Base-by-base conservation (phyloP, 208 protist genomes). In the Blechomonas ayalai region DNA sequence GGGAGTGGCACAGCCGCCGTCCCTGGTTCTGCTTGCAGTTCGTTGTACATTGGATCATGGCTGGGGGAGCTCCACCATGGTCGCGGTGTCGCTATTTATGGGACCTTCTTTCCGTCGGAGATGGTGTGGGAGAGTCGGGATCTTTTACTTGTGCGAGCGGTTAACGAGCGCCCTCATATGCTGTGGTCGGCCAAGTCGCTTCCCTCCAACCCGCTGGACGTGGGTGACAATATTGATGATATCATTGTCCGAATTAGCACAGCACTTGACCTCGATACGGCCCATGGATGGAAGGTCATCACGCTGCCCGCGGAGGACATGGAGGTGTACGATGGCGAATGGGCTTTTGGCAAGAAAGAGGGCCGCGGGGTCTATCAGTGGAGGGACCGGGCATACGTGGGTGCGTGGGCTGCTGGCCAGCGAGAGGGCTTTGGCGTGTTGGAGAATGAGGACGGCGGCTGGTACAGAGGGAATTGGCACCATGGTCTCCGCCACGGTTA, bases 281-380 rank as follows among this genome's bases (percentile, higher is more conserved):
- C 24, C 12, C 25, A 33, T 22, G 51, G 51, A 18, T 52, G 52
- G 42, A 43, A 32, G 5, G 23, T 52, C 27, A 52, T 52, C 33
- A 23, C 10, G 20, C 52, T 31, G 18, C 26, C 52, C 10, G 42
- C 52, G 16, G 48, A 53, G 19, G 59, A 51, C 27, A 55, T 87
- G 4, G 87, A 96, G 59, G 63, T 85, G 31, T 96, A 96, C 66
- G 72, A 88, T 13, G 90, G 90, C 10, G 70, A 92, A 43, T 96
- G 90, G 87, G 49, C 53, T 3, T 48, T 65, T 32, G 81, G 80
- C 35, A 50, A 50, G 8, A 86, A 91, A 49, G 67, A 91, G 23
- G 88, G 84, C 29, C 34, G 37, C 25, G 88, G 84, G 16, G 61
- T 78, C 13, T 91, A 95, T 61, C 78, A 90, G 62, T 91, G 86